phyloP scores from a whole-genome alignment of 78 protist genomes.

The slime mould (Dictyostelium discoideum) region dicty_2.7 NC_007088.5:5246001-5246500 shows the following conservation, averaged over 20 bases:
- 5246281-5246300: too few species aligned
- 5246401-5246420: constrained; percentile 4
- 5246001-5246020: too few species aligned
- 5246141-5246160: too few species aligned
- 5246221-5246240: constrained; percentile 9
- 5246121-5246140: too few species aligned
- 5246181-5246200: too few species aligned
- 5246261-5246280: neutral
- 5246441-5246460: neutral
- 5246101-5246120: too few species aligned
- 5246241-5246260: constrained; percentile 63
- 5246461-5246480: neutral
- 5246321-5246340: too few species aligned
- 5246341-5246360: neutral
- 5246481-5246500: neutral
- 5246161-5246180: too few species aligned
- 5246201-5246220: neutral
- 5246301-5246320: too few species aligned
- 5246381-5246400: constrained; percentile 14
- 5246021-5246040: too few species aligned
- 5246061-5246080: neutral
- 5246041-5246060: neutral
- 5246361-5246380: constrained; percentile 43
- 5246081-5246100: too few species aligned
- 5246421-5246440: constrained; percentile 11